Base-by-base conservation (phyloP, 371 early-diverging fungal species). In the Apophysomyces trapeziformis region DNA sequence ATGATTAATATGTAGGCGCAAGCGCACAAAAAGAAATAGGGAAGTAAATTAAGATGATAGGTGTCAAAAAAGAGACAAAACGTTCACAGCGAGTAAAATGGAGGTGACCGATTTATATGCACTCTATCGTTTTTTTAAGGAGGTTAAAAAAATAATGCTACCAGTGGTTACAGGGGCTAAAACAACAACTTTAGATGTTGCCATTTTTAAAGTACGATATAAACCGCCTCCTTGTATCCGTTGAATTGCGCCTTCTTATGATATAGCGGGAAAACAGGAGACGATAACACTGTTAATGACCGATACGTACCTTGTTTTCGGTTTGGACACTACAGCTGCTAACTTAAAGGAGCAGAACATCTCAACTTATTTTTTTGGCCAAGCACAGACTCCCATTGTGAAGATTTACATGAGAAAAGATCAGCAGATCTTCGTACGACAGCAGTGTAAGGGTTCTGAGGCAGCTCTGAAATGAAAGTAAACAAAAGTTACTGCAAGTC, bases 1-100 rank as follows among this genome's bases (percentile, higher is more conserved):
- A 82, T 82, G 38, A 21, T 60, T 21, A 26, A 26, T 21, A 21
- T 21, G 21, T 26, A 50, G 21, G 35, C 21, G 54, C 16, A 21
- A n/a, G 2, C 21, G 54, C 54, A 21, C 54, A 50, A 21, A 50
- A 9, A 50, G 16, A 21, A 11, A 21, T 16, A 4, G 11, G 21
- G 8, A 21, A 11, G 9, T 21, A 50, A 21, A n/a, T 47, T 43
- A 12, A 45, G 32, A 26, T 26, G 32, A 41, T 41, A 41, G 11
- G 41, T 41, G 41, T 13, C 41, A 41, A 41, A 41, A 26, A 26
- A 26, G 32, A 5, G 41, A 41, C 41, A 41, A 41, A 13, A 8
- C 13, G 41, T 13, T 41, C 41, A 41, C 41, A 41, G 13, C 13
- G 13, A 41, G 13, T 26, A 50, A 50, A 11, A 50, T 18, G 54